A percentile compares a stretch with the other conserved stretches of the same genome.
These are phyloP conservation scores for Hygrophoropsis aurantiaca DNA, from an alignment of 768 basidiomycete species.

Conservation along the genomic window DNA sequence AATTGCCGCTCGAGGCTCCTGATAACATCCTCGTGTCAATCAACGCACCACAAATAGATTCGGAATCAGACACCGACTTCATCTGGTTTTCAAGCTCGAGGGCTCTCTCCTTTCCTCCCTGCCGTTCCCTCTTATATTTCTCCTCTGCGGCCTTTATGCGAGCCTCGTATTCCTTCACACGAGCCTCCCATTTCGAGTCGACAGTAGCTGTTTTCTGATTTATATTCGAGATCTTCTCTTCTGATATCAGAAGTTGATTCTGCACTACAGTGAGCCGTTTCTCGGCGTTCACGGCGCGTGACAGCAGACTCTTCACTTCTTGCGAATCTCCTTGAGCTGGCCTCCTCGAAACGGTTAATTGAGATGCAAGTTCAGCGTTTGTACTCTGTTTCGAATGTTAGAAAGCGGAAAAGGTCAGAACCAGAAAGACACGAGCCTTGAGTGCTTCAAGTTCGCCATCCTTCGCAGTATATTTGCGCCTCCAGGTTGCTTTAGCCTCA, in stretches of 20 bases:
- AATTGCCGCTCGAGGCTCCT: conserved; percentile 78
- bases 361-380: conserved; percentile 71
- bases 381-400: conserved; percentile 47
- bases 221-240: conserved; percentile 78
- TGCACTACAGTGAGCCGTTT: conserved; percentile 81
- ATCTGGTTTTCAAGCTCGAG: conserved; percentile 68
- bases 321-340: conserved; percentile 60
- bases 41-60: neutral
- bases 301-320: conserved; percentile 68
- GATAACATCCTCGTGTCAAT: conserved; percentile 3
- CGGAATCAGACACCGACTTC: conserved; percentile 46
- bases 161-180: conserved; percentile 91
- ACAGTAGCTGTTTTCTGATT: conserved; percentile 70
- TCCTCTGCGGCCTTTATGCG: conserved; percentile 83
- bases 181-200: conserved; percentile 90
- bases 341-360: conserved; percentile 62
- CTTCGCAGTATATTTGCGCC: conserved; percentile 75
- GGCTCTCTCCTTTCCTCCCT: conserved; percentile 88
- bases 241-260: conserved; percentile 80
- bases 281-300: conserved; percentile 82
- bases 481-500: conserved; percentile 81
- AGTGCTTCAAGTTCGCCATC: conserved; percentile 88
- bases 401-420: neutral
- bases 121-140: conserved; percentile 88
- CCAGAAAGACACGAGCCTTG: conserved; percentile 52